Evolutionary conservation across 2,329 filamentous ascomycete genomes (phyloP), one percentile per base, ranked within the genome.

Genomic region (Chrysoporthe austroafricana): DNA sequence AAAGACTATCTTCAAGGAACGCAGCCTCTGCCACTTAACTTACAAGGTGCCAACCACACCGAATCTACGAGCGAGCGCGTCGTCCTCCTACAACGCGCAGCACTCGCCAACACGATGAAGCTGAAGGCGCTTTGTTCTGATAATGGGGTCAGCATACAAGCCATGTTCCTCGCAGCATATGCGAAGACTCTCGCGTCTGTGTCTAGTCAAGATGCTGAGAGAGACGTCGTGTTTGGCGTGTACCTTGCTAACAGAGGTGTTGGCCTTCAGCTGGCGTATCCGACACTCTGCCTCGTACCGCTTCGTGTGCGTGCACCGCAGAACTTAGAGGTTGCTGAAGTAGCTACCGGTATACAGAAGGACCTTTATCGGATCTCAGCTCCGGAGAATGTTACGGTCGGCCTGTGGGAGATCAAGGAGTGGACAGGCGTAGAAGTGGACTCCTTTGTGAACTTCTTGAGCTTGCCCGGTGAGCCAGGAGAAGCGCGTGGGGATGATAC

Each of bases 361-460:
- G 92, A 96, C 73, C 78, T 97, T 0, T 81, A 85, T 46, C 76
- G 80, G 4, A 90, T 97, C 46, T 85, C 83, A 26, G 83, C 72
- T 36, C 77, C 79, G 1, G 84, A 82, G 59, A 88, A 88, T 73
- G 84, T 86, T 0, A 80, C 80, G 1, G 88, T 88, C 0, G 88
- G 88, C 1, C 79, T 97, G 1, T 87, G 86, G 79, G 90, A 97
- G 76, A 89, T 97, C 48, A 78, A 83, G 26, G 77, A 83, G 18
- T 97, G 93, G 93, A 95, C 92, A 0, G 91, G 90, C 0, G 79
- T 93, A 1, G 81, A 78, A 64, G 77, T 97, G 1, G 86, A 91
- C 72, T 88, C 86, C 0, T 95, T 92, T 79, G 88, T 97, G 73
- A 97, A 97, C 76, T 96, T 97, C 71, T 77, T 97, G 21, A 88